These are phyloP conservation scores for Brassica rapa DNA, from an alignment of 345 rosid species.

Conservation along the genomic window DNA sequence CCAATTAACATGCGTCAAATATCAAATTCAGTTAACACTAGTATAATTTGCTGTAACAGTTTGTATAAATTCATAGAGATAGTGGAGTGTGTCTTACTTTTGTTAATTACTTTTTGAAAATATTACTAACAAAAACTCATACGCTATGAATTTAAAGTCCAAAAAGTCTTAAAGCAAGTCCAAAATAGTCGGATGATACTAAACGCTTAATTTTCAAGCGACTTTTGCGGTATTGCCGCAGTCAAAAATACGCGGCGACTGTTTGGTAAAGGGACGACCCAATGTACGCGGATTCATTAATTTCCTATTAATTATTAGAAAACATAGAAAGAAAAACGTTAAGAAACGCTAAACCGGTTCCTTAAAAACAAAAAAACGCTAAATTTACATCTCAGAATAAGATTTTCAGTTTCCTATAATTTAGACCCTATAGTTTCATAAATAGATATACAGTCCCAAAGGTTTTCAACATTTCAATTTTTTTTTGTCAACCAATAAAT, in stretches of 20 bases:
- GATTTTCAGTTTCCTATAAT: not conserved
- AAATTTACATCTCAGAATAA: constrained; percentile 6
- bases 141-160: constrained; percentile 14
- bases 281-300: constrained; percentile 27
- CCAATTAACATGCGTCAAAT: not conserved
- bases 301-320: constrained; percentile 2
- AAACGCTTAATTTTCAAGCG: constrained; percentile 35
- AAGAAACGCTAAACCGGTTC: constrained; percentile 32
- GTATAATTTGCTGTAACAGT: not conserved
- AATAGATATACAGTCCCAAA: not conserved
- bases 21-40: not conserved
- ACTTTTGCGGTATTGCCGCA: not conserved
- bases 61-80: not conserved
- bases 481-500: not conserved
- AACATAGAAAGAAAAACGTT: constrained; percentile 7
- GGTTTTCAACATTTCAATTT: not conserved
- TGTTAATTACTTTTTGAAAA: not conserved
- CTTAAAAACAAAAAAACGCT: not conserved
- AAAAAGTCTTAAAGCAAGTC: constrained; percentile 3
- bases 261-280: constrained; percentile 27
- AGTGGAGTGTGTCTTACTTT: not conserved
- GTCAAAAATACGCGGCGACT: constrained; percentile 39
- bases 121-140: not conserved
- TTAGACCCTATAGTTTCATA: constrained; percentile 1
- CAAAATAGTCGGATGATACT: constrained; percentile 15